Conservation (phyloP, 345 rosid genomes). For the Adansonia digitata region DNA sequence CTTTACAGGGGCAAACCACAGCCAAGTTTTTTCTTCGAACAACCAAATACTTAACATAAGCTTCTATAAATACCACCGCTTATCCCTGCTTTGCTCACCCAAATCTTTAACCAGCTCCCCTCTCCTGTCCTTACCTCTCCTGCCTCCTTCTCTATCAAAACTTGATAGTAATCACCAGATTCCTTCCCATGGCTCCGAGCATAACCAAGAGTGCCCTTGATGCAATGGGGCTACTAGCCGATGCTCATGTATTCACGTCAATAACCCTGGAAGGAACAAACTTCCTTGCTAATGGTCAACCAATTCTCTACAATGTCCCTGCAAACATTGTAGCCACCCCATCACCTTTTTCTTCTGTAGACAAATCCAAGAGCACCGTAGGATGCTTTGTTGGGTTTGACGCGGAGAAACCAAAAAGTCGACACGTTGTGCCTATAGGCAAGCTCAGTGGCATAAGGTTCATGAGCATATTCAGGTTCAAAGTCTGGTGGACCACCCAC, state of each 20-base stretch:
- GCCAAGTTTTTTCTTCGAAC: too few relatives aligned
- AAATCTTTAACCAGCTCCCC: background rate
- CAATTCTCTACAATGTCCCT: constrained; percentile 62
- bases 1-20: too few relatives aligned
- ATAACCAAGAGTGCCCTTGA: constrained; percentile 24
- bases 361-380: constrained; percentile 28
- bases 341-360: constrained; percentile 20
- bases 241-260: constrained; percentile 10
- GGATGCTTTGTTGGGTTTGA: constrained; percentile 26
- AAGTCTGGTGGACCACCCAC: constrained; percentile 14
- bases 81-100: background rate
- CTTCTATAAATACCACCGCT: background rate
- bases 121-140: background rate
- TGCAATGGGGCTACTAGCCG: constrained; percentile 12
- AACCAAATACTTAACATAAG: too few relatives aligned
- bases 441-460: background rate
- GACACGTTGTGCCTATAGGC: constrained; percentile 4
- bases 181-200: constrained; percentile 28
- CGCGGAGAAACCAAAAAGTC: background rate
- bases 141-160: background rate
- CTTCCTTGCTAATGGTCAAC: constrained; percentile 55
- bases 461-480: constrained; percentile 16
- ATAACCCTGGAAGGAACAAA: constrained; percentile 44
- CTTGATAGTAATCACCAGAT: background rate
- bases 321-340: constrained; percentile 41